phyloP scores from a whole-genome alignment of 768 basidiomycete species.

The Kondoa malvinella region DNA sequence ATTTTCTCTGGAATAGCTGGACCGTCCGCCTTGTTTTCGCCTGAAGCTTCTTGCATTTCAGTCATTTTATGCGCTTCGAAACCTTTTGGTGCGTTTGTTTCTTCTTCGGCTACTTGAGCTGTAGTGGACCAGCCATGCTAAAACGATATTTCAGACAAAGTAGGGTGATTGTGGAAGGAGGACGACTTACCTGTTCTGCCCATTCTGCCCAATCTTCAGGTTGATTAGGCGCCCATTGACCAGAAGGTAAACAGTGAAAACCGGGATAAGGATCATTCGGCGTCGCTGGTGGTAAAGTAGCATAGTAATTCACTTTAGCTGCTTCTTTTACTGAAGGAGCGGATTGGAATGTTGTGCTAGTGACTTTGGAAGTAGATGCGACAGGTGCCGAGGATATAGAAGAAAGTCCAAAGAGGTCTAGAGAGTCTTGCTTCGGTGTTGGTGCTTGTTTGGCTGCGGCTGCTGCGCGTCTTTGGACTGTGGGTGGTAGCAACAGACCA shows the following conservation, averaged over 20 bases:
- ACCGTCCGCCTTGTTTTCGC: not conserved
- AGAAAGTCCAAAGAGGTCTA: not conserved
- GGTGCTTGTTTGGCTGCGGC: not conserved
- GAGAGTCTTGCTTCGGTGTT: not conserved
- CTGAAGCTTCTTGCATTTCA: constrained; percentile 10
- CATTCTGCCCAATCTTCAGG: constrained; percentile 19
- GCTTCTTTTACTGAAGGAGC: constrained; percentile 1
- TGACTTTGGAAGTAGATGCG: not conserved
- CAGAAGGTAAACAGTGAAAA: constrained; percentile 15
- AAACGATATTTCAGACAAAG: too few species aligned
- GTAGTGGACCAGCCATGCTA: too few species aligned
- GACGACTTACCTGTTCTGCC: constrained; percentile 2
- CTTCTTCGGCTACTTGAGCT: not conserved
- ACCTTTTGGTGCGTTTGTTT: constrained; percentile 4
- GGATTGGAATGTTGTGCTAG: too few species aligned
- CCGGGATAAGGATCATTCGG: constrained; percentile 18
- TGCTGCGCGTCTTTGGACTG: not conserved
- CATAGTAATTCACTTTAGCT: constrained; percentile 14
- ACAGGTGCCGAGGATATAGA: not conserved
- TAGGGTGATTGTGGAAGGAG: not conserved
- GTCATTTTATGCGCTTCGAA: constrained; percentile 1
- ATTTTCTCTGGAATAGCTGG: constrained; percentile 12
- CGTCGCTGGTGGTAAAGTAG: constrained; percentile 16
- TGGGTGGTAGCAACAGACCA: not conserved
- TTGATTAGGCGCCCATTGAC: constrained; percentile 13